Evolutionary conservation across 768 basidiomycete species (phyloP), one percentile per base, ranked within the genome.

Genomic region (Coprinopsis cinerea): DNA sequence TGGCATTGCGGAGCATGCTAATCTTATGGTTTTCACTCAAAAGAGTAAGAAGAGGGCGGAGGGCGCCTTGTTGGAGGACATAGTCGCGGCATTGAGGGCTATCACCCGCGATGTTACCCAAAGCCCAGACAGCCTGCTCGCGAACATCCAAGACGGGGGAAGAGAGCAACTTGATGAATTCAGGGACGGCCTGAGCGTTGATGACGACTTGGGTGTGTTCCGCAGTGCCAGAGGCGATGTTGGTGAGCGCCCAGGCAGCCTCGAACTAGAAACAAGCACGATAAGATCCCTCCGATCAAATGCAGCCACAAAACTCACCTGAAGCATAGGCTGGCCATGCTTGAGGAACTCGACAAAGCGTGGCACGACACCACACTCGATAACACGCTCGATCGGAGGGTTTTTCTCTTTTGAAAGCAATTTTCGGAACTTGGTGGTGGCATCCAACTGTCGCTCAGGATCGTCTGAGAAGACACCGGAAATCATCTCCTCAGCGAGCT

Each of bases 331-430:
- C 56, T 85, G 80, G 28, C 85, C 85, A 32, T 70, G 77, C 58
- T 80, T 77, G 57, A 99, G 73, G 70, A 99, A 98, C 67, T 96
- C 85, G 39, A 99, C 96, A 59, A 99, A 98, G 52, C 95, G 89
- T 53, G 92, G 88, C 32, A 99, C 92, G 35, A 99, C 96, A 50
- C 92, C 89, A 67, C 93, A 96, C 59, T 93, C 91, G 66, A 95
- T 98, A 58, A 99, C 96, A 66, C 85, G 83, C 67, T 99, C 96
- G 65, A 99, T 99, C 17, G 95, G 96, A 41, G 96, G 96, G 66
- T 97, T 99, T 76, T 94, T 95, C 74, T 99, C 96, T 73, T 99
- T 99, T 57, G 94, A 97, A 55, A 99, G 81, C 34, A 99, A 79
- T 72, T 97, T 99, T 61, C 96, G 86, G 78, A 98, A 98, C 71